Conservation (phyloP, 2,329 filamentous ascomycete genomes). For the Fusarium sp. region DNA sequence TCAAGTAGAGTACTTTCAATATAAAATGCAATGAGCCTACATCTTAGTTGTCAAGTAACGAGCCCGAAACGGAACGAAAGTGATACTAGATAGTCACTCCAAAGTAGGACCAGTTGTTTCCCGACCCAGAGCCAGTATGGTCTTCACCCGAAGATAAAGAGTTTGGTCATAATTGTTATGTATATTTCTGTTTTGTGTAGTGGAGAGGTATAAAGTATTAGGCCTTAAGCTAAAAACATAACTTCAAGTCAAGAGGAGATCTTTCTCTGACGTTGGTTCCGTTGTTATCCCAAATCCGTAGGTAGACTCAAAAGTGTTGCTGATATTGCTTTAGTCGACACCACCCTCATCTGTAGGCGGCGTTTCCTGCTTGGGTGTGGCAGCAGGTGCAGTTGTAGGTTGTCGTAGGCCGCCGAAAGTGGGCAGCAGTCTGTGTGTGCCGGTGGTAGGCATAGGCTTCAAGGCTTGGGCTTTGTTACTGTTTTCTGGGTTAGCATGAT, state of each 20-base stretch:
- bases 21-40: background rate
- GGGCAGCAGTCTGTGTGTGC: slow-evolving; percentile 20
- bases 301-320: background rate
- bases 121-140: too few species aligned
- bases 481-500: background rate
- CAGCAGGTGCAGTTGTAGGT: slow-evolving; percentile 1
- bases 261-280: too few species aligned
- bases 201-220: too few species aligned
- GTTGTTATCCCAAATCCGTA: too few species aligned
- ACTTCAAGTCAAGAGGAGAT: too few species aligned
- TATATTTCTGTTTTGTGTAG: too few species aligned
- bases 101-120: too few species aligned
- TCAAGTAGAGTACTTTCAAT: slow-evolving; percentile 8
- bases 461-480: slow-evolving; percentile 27
- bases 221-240: too few species aligned
- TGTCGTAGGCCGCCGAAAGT: slow-evolving; percentile 18
- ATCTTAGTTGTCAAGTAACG: background rate
- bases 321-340: slow-evolving; percentile 29
- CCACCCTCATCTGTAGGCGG: slow-evolving; percentile 14
- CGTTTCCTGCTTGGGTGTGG: background rate
- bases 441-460: slow-evolving; percentile 21
- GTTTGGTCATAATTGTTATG: too few species aligned
- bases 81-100: background rate
- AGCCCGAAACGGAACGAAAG: background rate
- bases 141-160: too few species aligned